phyloP scores from a whole-genome alignment of 2,329 filamentous ascomycete genomes.

The Leptoxyphium fumago region DNA sequence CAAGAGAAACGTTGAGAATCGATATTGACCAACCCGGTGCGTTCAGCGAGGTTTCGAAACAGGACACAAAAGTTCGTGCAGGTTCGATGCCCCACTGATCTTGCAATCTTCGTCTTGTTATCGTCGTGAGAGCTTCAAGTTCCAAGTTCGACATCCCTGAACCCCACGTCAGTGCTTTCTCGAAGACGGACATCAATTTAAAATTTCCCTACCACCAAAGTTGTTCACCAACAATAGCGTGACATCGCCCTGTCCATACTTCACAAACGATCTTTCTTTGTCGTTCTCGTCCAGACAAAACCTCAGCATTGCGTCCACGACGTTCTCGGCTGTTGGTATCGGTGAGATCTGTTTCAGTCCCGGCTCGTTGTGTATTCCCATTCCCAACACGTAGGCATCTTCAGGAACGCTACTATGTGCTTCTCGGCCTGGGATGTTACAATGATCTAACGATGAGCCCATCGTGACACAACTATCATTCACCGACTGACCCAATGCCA shows the following conservation, averaged over 20 bases:
- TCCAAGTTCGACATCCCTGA: conserved; percentile 30
- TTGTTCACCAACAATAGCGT: conserved; percentile 35
- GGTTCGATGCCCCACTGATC: conserved; percentile 35
- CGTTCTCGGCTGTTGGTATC: conserved; percentile 33
- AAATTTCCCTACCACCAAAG: conserved; percentile 22
- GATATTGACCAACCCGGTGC: conserved; percentile 43
- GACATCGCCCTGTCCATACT: conserved; percentile 31
- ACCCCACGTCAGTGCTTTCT: neutral
- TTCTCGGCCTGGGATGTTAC: conserved; percentile 36
- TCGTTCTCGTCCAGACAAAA: conserved; percentile 35
- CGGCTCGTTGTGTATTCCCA: conserved; percentile 39
- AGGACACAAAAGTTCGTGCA: conserved; percentile 31
- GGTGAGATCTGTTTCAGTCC: conserved; percentile 31
- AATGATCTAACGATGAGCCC: conserved; percentile 37
- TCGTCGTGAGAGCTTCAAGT: conserved; percentile 32
- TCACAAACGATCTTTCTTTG: conserved; percentile 34
- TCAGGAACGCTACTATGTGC: conserved; percentile 31
- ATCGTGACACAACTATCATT: conserved; percentile 35
- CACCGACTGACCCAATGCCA: conserved; percentile 29
- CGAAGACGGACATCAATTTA: too few species aligned
- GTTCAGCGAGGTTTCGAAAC: conserved; percentile 40
- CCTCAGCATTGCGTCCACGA: conserved; percentile 33
- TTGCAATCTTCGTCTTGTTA: conserved; percentile 26
- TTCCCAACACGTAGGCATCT: conserved; percentile 25
- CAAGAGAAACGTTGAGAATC: conserved; percentile 36